These are phyloP conservation scores for Saprolegnia diclina DNA, from an alignment of 352 stramenopile genomes.

Conservation along the genomic window DNA sequence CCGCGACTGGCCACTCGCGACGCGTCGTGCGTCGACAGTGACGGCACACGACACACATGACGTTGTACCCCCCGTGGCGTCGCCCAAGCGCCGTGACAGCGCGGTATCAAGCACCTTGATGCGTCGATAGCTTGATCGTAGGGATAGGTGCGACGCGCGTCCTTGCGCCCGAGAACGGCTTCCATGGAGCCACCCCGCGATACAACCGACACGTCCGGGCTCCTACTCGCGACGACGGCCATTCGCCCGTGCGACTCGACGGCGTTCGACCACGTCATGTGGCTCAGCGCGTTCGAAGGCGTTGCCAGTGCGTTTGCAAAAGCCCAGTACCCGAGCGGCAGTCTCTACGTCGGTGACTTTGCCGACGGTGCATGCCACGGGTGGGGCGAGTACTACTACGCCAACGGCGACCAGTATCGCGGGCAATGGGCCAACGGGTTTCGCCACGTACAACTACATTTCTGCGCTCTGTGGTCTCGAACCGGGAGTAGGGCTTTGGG, in stretches of 20 bases:
- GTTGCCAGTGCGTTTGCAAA: slow-evolving; percentile 54
- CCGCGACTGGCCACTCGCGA: slow-evolving; percentile 8
- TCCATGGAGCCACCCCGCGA: neutral
- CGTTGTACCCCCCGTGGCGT: neutral
- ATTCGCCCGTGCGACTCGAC: slow-evolving; percentile 7
- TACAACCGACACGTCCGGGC: neutral
- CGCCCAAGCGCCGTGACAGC: neutral
- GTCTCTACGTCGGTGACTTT: slow-evolving; percentile 76
- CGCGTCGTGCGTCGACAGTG: neutral
- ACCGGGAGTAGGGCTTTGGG: slow-evolving; percentile 34
- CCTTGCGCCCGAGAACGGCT: too few relatives aligned
- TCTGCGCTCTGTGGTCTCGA: neutral
- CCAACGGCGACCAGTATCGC: slow-evolving; percentile 72
- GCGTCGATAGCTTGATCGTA: too few relatives aligned
- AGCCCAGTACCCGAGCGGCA: slow-evolving; percentile 51
- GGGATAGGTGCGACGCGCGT: too few relatives aligned
- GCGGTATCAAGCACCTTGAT: too few relatives aligned
- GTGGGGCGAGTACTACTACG: slow-evolving; percentile 81
- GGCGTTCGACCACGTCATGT: slow-evolving; percentile 32
- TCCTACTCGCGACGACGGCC: neutral
- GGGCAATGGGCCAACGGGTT: slow-evolving; percentile 73
- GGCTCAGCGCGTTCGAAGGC: slow-evolving; percentile 48
- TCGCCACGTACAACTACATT: slow-evolving; percentile 35
- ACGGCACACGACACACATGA: neutral
- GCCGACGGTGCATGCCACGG: slow-evolving; percentile 51